Conservation (phyloP, 768 basidiomycete genomes). For the Hypsizygus marmoreus region DNA sequence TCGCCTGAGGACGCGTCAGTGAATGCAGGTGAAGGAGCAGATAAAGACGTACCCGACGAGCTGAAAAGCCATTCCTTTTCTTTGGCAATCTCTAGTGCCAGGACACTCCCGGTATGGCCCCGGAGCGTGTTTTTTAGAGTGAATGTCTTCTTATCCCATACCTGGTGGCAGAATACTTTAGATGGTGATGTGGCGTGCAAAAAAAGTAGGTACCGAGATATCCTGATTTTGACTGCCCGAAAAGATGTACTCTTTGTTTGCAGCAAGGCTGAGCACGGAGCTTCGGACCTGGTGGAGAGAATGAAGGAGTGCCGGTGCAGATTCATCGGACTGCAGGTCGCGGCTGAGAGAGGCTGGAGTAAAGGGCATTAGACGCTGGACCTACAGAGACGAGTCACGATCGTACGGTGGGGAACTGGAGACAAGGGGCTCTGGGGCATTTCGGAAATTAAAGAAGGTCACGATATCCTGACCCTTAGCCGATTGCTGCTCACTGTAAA, state of each 20-base stretch:
- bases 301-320: slow-evolving; percentile 58
- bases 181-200: neutral
- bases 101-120: slow-evolving; percentile 84
- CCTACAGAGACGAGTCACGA: slow-evolving; percentile 1
- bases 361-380: slow-evolving; percentile 9
- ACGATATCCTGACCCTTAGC: neutral
- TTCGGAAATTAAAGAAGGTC: neutral
- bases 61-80: slow-evolving; percentile 88
- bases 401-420: slow-evolving; percentile 26
- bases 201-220: slow-evolving; percentile 58
- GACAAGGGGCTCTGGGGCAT: slow-evolving; percentile 1
- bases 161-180: slow-evolving; percentile 44
- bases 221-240: slow-evolving; percentile 79
- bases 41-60: slow-evolving; percentile 65
- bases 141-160: slow-evolving; percentile 80
- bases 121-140: slow-evolving; percentile 66
- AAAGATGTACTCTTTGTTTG: slow-evolving; percentile 74
- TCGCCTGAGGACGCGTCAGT: slow-evolving; percentile 57
- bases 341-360: slow-evolving; percentile 60
- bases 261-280: slow-evolving; percentile 76
- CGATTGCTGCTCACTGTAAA: neutral
- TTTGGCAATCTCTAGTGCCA: slow-evolving; percentile 74
- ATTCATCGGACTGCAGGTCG: slow-evolving; percentile 43
- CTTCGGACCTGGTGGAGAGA: slow-evolving; percentile 68
- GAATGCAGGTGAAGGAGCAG: neutral